Conservation (phyloP, 1,284 basidiomycete species). For the Melampsora allii-populina region DNA sequence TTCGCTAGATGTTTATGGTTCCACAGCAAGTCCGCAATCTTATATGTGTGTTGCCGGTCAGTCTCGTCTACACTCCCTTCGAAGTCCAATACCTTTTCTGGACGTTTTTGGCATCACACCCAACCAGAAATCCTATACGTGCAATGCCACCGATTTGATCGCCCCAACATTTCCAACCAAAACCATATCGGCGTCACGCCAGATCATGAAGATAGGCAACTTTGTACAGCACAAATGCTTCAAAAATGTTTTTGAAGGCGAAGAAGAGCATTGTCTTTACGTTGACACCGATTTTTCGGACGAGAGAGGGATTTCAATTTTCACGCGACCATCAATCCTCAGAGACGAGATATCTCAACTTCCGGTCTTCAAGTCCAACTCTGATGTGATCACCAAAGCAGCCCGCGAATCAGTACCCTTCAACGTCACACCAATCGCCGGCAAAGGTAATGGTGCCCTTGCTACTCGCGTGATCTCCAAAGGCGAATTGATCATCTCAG, state of each 20-base stretch:
- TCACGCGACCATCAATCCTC: not conserved
- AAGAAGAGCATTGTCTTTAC: not conserved
- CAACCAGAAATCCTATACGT: too few relatives aligned
- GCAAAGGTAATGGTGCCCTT: not conserved
- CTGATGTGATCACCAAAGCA: not conserved
- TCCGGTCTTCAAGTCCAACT: not conserved
- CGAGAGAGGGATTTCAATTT: not conserved
- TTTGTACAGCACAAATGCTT: not conserved
- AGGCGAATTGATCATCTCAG: not conserved
- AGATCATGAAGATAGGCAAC: not conserved
- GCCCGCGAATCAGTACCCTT: not conserved
- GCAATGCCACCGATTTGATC: too few relatives aligned
- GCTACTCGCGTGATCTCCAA: not conserved
- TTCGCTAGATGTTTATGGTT: too few relatives aligned
- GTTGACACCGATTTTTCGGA: not conserved
- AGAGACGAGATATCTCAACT: not conserved
- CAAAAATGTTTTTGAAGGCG: not conserved
- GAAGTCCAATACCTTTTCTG: too few relatives aligned
- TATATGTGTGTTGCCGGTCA: too few relatives aligned
- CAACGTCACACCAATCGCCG: not conserved
- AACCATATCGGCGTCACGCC: too few relatives aligned
- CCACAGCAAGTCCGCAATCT: too few relatives aligned
- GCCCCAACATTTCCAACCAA: too few relatives aligned
- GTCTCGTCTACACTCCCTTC: too few relatives aligned
- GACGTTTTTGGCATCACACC: too few relatives aligned